phyloP scores from a whole-genome alignment of 2,329 filamentous ascomycete genomes.

The Aspergillus hortae region DNA sequence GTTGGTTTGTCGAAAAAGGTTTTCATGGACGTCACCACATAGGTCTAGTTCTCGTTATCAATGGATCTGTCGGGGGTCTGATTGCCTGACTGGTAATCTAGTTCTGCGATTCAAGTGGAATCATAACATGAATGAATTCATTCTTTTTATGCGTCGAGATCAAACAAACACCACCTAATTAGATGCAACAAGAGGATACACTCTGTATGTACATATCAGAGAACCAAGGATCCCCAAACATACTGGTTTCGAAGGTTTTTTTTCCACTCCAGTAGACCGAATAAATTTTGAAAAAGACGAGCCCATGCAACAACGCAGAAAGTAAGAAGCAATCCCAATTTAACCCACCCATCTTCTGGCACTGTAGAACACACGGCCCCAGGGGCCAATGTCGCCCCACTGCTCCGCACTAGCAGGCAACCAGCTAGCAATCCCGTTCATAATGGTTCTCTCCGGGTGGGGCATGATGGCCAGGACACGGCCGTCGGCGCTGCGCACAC shows the following conservation, averaged over 20 bases:
- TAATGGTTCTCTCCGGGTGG: constrained; percentile 84
- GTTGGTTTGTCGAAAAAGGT: too few relatives aligned
- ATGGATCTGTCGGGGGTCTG: too few relatives aligned
- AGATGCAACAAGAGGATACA: not conserved
- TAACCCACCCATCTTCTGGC: constrained; percentile 82
- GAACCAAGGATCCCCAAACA: not conserved
- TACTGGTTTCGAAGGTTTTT: not conserved
- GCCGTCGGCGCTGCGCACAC: constrained; percentile 72
- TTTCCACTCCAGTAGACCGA: not conserved
- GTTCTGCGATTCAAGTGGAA: too few relatives aligned
- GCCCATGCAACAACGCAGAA: not conserved
- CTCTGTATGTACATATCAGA: not conserved
- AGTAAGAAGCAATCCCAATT: not conserved
- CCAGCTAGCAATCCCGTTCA: constrained; percentile 75
- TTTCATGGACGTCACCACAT: too few relatives aligned
- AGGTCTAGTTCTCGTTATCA: too few relatives aligned
- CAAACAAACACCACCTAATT: too few relatives aligned
- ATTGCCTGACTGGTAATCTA: too few relatives aligned
- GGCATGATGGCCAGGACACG: constrained; percentile 88
- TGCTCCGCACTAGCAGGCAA: constrained; percentile 60
- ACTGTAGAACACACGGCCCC: constrained; percentile 82
- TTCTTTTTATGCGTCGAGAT: too few relatives aligned
- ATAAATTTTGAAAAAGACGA: not conserved
- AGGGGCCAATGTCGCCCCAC: constrained; percentile 81
- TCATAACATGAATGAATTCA: too few relatives aligned